phyloP scores from a whole-genome alignment of 1,284 basidiomycete species.

The Coniferiporia weirii region DNA sequence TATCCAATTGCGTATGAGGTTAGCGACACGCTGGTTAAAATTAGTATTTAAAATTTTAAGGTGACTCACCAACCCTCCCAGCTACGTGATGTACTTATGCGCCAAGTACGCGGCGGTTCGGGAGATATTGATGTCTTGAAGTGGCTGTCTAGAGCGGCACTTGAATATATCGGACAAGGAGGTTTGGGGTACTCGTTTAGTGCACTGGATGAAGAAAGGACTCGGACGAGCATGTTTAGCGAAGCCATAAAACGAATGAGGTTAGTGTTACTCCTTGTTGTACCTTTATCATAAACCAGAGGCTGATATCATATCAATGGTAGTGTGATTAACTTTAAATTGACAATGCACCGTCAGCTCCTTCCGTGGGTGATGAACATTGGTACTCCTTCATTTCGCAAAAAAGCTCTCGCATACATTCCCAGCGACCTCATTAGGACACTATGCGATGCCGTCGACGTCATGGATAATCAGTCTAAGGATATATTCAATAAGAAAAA shows the following conservation, averaged over 20 bases:
- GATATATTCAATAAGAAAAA: conserved; percentile 21
- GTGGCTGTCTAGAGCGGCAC: conserved; percentile 32
- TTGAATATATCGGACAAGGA: conserved; percentile 34
- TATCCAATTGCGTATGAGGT: conserved; percentile 26
- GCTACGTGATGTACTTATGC: conserved; percentile 22
- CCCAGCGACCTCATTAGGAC: background rate
- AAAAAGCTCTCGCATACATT: conserved; percentile 2
- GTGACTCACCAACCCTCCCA: background rate
- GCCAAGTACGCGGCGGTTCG: conserved; percentile 15
- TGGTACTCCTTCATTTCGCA: conserved; percentile 8
- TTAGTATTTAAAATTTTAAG: background rate
- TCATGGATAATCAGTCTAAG: conserved; percentile 15
- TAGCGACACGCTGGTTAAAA: background rate
- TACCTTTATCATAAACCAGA: background rate
- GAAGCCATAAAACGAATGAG: conserved; percentile 7
- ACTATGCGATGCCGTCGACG: background rate
- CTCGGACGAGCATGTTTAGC: background rate
- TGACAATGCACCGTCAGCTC: conserved; percentile 3
- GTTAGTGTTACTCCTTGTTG: conserved; percentile 3
- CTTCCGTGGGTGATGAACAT: conserved; percentile 8
- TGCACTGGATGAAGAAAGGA: conserved; percentile 21
- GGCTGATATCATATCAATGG: background rate
- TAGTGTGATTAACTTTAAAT: background rate
- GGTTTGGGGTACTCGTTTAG: conserved; percentile 34
- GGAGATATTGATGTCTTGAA: conserved; percentile 28